A percentile compares a stretch with the other conserved stretches of the same genome.
phyloP scores from a whole-genome alignment of 345 rosid genomes.

The Eucalyptus sp. region DNA sequence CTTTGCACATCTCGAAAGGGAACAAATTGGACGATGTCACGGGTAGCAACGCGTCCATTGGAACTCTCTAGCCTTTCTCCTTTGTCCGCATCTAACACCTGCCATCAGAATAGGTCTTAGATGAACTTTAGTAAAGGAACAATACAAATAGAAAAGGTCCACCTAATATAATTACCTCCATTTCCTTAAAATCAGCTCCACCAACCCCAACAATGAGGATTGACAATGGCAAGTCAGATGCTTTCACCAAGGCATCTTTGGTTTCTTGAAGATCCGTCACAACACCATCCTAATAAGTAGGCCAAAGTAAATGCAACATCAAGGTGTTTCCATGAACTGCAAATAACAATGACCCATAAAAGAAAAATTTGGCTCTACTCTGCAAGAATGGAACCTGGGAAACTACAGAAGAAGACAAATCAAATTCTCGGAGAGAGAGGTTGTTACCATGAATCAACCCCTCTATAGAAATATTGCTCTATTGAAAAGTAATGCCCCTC shows the following conservation, averaged over 20 bases:
- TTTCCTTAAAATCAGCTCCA: conserved; percentile 98
- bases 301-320: not conserved
- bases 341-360: not conserved
- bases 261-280: conserved; percentile 97
- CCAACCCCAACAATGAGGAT: conserved; percentile 95
- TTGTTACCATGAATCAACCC: not conserved
- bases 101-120: not conserved
- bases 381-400: not conserved
- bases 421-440: not conserved
- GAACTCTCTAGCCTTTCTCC: conserved; percentile 87
- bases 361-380: not conserved
- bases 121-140: not conserved
- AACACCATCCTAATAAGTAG: conserved; percentile 66
- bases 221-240: conserved; percentile 85
- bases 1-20: conserved; percentile 71
- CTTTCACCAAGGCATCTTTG: conserved; percentile 81
- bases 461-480: not conserved
- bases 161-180: conserved; percentile 53
- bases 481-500: not conserved
- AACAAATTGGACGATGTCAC: conserved; percentile 92
- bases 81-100: conserved; percentile 86
- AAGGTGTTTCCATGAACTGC: not conserved
- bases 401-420: not conserved
- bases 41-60: conserved; percentile 74
- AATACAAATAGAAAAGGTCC: not conserved